Conservation (phyloP, 805 yeast species). For the Myxozyma mucilagina region DNA sequence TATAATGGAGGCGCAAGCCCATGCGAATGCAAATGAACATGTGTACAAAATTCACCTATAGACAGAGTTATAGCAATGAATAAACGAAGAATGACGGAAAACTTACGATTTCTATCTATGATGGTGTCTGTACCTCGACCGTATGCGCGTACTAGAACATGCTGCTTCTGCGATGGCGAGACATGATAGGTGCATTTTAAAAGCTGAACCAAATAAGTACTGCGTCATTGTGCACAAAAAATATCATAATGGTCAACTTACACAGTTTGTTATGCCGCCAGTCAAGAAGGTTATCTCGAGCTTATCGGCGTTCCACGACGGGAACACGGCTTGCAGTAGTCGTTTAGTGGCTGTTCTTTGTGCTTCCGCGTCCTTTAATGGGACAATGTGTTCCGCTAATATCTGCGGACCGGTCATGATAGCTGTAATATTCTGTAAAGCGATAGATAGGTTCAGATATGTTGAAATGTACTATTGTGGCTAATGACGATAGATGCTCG, state of each 20-base stretch:
- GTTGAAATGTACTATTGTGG: background rate
- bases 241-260: background rate
- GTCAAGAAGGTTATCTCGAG: constrained; percentile 15
- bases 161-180: constrained; percentile 11
- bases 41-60: constrained; percentile 62
- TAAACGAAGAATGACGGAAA: background rate
- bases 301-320: constrained; percentile 15
- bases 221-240: too few relatives aligned
- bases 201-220: constrained; percentile 6
- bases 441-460: background rate
- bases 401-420: constrained; percentile 23
- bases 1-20: constrained; percentile 67
- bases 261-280: constrained; percentile 31
- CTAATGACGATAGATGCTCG: background rate
- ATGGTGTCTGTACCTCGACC: constrained; percentile 73
- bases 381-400: constrained; percentile 11
- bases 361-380: constrained; percentile 15
- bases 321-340: constrained; percentile 21
- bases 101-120: constrained; percentile 63
- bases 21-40: constrained; percentile 58
- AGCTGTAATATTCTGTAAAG: background rate
- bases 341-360: constrained; percentile 10
- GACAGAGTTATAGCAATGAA: background rate
- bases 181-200: constrained; percentile 15
- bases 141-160: constrained; percentile 60